Conservation (phyloP, 179 eudicot genomes). For the Actinidia arguta region DNA sequence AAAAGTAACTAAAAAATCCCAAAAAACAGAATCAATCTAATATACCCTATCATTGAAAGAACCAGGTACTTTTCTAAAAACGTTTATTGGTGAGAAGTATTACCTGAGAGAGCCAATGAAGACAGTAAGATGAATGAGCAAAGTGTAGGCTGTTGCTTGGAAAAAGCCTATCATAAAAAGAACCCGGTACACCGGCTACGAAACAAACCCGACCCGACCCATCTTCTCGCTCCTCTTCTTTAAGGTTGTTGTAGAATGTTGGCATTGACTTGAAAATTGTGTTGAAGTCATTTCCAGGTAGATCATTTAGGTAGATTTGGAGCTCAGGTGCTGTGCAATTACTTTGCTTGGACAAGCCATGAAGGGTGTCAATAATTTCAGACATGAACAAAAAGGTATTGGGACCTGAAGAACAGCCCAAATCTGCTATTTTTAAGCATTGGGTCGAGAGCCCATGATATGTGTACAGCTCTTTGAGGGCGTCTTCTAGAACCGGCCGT, state of each 20-base stretch:
- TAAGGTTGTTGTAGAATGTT: too few species aligned
- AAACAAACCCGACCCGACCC: conserved; percentile 37
- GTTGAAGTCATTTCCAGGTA: conserved; percentile 66
- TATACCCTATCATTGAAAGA: too few species aligned
- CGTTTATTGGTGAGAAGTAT: too few species aligned
- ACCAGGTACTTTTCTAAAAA: too few species aligned
- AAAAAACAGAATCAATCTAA: too few species aligned
- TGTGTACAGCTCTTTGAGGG: neutral
- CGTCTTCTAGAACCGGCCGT: neutral
- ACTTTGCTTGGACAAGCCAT: conserved; percentile 20
- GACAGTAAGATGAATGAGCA: conserved; percentile 69
- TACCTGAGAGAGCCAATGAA: conserved; percentile 76
- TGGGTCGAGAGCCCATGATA: conserved; percentile 18
- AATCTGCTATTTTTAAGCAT: conserved; percentile 56
- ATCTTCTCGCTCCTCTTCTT: conserved; percentile 18
- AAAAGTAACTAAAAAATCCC: neutral
- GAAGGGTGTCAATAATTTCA: conserved; percentile 29
- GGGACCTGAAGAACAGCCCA: conserved; percentile 78
- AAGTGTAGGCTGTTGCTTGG: conserved; percentile 49
- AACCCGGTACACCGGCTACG: conserved; percentile 55
- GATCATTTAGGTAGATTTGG: conserved; percentile 52
- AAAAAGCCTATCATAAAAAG: conserved; percentile 65
- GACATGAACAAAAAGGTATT: conserved; percentile 38
- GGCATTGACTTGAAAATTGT: conserved; percentile 45
- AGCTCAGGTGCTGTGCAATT: conserved; percentile 38